These are phyloP conservation scores for Botryotinia globosa DNA, from an alignment of 2,329 filamentous ascomycete species.

Conservation along the genomic window DNA sequence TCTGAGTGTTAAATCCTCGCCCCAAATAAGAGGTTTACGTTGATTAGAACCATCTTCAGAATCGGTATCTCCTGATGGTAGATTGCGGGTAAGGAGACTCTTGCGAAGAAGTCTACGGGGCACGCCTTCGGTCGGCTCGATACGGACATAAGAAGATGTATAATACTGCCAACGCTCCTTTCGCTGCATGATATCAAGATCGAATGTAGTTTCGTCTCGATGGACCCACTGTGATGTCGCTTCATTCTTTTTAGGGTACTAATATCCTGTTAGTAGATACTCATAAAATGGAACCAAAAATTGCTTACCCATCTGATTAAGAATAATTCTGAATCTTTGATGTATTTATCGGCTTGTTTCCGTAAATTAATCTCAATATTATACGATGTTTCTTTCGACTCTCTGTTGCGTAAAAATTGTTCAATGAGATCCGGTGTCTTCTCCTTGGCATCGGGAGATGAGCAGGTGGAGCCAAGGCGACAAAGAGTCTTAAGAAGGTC, in stretches of 20 bases:
- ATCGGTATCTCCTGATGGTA: slow-evolving; percentile 60
- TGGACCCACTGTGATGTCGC: slow-evolving; percentile 70
- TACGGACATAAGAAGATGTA: slow-evolving; percentile 83
- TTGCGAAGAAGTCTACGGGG: slow-evolving; percentile 59
- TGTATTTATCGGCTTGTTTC: slow-evolving; percentile 87
- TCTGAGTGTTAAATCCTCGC: slow-evolving; percentile 67
- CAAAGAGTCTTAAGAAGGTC: slow-evolving; percentile 80
- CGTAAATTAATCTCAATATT: slow-evolving; percentile 86
- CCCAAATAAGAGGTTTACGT: slow-evolving; percentile 53
- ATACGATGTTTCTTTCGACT: slow-evolving; percentile 81
- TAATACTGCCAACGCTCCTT: slow-evolving; percentile 92
- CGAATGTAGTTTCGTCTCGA: slow-evolving; percentile 72
- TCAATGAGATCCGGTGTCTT: slow-evolving; percentile 89
- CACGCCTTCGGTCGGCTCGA: slow-evolving; percentile 83
- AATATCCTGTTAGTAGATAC: slow-evolving; percentile 33
- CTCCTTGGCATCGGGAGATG: slow-evolving; percentile 83
- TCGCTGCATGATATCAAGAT: slow-evolving; percentile 82
- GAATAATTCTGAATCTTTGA: slow-evolving; percentile 91
- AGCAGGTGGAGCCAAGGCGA: slow-evolving; percentile 77
- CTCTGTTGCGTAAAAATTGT: slow-evolving; percentile 78
- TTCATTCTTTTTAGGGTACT: slow-evolving; percentile 66
- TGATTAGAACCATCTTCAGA: slow-evolving; percentile 63
- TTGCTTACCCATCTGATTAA: slow-evolving; percentile 82
- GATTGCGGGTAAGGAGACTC: slow-evolving; percentile 68
- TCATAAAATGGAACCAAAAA: slow-evolving; percentile 1